phyloP scores from a whole-genome alignment of 169 alveolate species.

The Cryptosporidium muris region DNA sequence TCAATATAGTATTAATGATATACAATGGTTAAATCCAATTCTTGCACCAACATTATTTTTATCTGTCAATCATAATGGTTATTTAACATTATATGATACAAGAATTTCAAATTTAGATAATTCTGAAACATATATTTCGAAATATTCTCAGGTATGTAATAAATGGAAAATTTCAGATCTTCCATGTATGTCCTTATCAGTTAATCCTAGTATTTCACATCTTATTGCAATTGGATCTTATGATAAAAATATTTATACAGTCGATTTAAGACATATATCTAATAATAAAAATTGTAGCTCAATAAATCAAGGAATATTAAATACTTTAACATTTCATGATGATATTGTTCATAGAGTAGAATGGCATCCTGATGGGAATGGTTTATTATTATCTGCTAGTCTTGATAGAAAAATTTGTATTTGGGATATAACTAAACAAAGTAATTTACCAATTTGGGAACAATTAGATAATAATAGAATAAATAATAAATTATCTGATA shows the following conservation, averaged over 20 bases:
- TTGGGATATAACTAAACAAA: slow-evolving; percentile 59
- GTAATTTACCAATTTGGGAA: slow-evolving; percentile 66
- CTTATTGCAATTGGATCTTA: slow-evolving; percentile 21
- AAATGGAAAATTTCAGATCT: slow-evolving; percentile 36
- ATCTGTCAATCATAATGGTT: slow-evolving; percentile 50
- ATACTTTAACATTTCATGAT: slow-evolving; percentile 11
- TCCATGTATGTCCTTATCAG: slow-evolving; percentile 61
- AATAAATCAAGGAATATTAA: slow-evolving; percentile 10
- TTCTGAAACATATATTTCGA: background rate
- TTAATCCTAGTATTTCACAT: slow-evolving; percentile 35
- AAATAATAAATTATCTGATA: slow-evolving; percentile 17
- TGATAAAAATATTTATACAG: slow-evolving; percentile 31
- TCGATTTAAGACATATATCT: slow-evolving; percentile 57
- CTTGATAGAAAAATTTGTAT: slow-evolving; percentile 36
- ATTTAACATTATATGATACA: slow-evolving; percentile 33
- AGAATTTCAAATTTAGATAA: background rate
- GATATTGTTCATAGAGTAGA: slow-evolving; percentile 56
- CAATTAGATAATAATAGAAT: slow-evolving; percentile 1
- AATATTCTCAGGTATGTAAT: background rate
- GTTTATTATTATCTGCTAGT: slow-evolving; percentile 49
- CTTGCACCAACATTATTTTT: slow-evolving; percentile 47
- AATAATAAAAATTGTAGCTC: slow-evolving; percentile 1
- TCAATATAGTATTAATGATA: slow-evolving; percentile 24
- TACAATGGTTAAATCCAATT: slow-evolving; percentile 60
- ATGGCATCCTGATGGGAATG: slow-evolving; percentile 70